Evolutionary conservation across 225 moss, liverwort and hornwort species (phyloP).

Genomic region (Asterella californica): DNA sequence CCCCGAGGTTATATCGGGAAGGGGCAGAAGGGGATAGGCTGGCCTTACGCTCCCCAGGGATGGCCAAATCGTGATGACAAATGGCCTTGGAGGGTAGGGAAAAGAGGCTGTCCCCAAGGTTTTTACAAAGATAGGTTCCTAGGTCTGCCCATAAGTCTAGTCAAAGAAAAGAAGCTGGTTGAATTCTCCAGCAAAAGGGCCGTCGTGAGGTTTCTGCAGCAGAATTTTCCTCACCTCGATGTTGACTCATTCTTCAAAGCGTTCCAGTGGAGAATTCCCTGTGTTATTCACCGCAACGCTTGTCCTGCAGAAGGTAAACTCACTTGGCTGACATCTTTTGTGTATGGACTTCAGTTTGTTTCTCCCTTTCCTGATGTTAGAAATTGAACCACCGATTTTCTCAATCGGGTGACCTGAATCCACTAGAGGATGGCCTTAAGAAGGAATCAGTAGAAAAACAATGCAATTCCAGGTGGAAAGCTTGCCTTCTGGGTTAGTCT

Average conservation of each 20-base stretch:
- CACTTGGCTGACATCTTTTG: constrained; percentile 14
- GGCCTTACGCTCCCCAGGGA: constrained; percentile 87
- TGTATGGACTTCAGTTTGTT: constrained; percentile 4
- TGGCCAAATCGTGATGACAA: constrained; percentile 70
- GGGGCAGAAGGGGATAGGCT: constrained; percentile 64
- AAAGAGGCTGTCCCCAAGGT: constrained; percentile 40
- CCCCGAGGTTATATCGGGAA: constrained; percentile 49
- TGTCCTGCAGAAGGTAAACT: constrained; percentile 28
- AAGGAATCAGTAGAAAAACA: too few relatives aligned
- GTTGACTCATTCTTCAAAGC: constrained; percentile 62
- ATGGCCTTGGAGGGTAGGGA: constrained; percentile 85
- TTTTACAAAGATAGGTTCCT: constrained; percentile 73
- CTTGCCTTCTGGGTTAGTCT: too few relatives aligned
- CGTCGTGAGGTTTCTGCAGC: constrained; percentile 49
- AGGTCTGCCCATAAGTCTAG: constrained; percentile 48
- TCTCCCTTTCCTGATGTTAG: neutral
- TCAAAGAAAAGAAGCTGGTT: constrained; percentile 47
- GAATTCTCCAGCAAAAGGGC: constrained; percentile 70
- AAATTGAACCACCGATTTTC: neutral
- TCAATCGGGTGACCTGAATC: constrained; percentile 3
- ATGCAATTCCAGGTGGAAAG: too few relatives aligned
- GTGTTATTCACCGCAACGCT: constrained; percentile 38
- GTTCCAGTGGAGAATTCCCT: constrained; percentile 82
- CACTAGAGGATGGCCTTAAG: neutral
- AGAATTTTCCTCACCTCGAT: constrained; percentile 57